Percentiles rank a stretch among this genome's conserved stretches.
These are phyloP conservation scores for Exophiala mesophila DNA, from an alignment of 2,329 filamentous ascomycete genomes.

Conservation along the genomic window DNA sequence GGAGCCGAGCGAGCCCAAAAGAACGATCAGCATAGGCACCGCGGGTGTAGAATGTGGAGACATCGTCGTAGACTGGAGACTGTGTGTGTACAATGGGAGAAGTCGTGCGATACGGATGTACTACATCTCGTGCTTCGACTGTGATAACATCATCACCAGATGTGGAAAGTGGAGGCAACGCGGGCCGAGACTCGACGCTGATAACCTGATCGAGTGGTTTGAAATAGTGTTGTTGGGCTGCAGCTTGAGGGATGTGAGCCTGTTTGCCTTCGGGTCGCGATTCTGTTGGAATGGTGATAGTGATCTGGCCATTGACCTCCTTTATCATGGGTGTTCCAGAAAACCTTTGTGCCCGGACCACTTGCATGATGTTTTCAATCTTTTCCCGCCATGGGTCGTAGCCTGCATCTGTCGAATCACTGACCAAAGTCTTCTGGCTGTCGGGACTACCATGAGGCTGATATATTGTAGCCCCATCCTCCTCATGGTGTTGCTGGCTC, in stretches of 20 bases:
- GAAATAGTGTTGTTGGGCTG: neutral
- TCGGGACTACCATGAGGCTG: conserved; percentile 20
- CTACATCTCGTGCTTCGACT: conserved; percentile 10
- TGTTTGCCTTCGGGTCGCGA: conserved; percentile 18
- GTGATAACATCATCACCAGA: conserved; percentile 17
- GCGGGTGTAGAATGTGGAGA: conserved; percentile 17
- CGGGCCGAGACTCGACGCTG: conserved; percentile 5
- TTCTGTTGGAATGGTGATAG: conserved; percentile 18
- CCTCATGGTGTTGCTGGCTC: conserved; percentile 27
- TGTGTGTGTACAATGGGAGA: conserved; percentile 15
- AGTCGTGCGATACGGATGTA: conserved; percentile 4
- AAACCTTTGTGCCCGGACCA: neutral
- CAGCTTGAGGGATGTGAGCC: conserved; percentile 8
- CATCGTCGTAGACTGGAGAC: conserved; percentile 19
- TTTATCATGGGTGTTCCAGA: conserved; percentile 6
- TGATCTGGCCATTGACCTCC: conserved; percentile 18
- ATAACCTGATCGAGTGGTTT: conserved; percentile 4
- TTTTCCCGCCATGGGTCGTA: conserved; percentile 5
- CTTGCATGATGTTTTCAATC: conserved; percentile 3
- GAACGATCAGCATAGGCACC: conserved; percentile 58
- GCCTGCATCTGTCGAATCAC: conserved; percentile 13
- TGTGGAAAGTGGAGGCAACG: conserved; percentile 1
- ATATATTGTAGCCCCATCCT: conserved; percentile 8
- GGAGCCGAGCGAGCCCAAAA: conserved; percentile 84
- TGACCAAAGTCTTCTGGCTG: conserved; percentile 21